phyloP scores from a whole-genome alignment of 495 filamentous ascomycete species.

The Lentithecium fluviatile region DNA sequence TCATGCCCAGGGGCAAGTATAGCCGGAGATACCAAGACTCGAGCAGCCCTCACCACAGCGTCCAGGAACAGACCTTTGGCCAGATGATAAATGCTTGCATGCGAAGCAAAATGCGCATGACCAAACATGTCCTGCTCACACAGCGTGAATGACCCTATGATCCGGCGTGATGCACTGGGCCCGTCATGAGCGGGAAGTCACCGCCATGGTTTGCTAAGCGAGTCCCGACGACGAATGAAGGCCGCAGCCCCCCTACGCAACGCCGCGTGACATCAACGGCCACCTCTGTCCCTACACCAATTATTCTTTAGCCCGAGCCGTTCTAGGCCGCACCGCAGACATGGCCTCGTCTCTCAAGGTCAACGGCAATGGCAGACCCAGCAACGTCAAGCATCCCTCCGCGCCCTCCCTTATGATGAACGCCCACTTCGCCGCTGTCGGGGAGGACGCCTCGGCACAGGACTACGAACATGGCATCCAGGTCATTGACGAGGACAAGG shows the following conservation, averaged over 20 bases:
- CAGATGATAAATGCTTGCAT: neutral
- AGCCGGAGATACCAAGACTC: too few relatives aligned
- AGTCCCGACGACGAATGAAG: constrained; percentile 11
- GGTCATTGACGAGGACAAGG: constrained; percentile 92
- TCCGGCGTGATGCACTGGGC: constrained; percentile 3
- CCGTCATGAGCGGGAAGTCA: constrained; percentile 13
- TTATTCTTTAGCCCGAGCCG: constrained; percentile 16
- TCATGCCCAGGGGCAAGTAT: too few relatives aligned
- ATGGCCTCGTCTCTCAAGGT: constrained; percentile 26
- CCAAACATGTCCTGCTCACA: neutral
- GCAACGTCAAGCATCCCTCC: constrained; percentile 37
- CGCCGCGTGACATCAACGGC: constrained; percentile 36
- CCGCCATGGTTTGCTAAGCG: constrained; percentile 23
- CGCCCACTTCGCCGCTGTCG: constrained; percentile 81
- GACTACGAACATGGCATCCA: constrained; percentile 92
- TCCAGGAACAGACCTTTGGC: too few relatives aligned
- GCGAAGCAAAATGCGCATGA: neutral
- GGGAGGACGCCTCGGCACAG: constrained; percentile 61
- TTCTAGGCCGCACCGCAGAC: neutral
- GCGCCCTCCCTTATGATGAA: constrained; percentile 70
- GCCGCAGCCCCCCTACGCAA: constrained; percentile 8
- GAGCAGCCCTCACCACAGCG: too few relatives aligned
- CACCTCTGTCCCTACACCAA: constrained; percentile 11
- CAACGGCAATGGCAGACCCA: constrained; percentile 33
- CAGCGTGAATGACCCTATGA: neutral